Percentiles rank a stretch among this genome's conserved stretches.
These are phyloP conservation scores for Cymbidium sinense DNA, from an alignment of 106 monocot genomes.

Conservation along the genomic window DNA sequence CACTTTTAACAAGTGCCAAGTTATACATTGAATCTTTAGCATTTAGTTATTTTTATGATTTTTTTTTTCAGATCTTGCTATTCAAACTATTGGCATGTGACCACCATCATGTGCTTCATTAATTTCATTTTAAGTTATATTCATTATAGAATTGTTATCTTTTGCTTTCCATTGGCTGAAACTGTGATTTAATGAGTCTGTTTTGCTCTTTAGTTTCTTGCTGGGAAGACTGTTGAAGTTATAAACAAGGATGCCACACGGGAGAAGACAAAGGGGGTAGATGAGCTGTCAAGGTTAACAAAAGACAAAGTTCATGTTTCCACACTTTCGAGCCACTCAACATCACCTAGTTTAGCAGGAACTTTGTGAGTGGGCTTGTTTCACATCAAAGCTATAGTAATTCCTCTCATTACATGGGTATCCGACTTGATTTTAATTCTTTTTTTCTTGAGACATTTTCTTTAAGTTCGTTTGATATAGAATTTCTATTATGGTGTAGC, in stretches of 20 bases:
- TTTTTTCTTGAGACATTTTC: neutral
- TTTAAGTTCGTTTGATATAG: too few species aligned
- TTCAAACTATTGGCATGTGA: neutral
- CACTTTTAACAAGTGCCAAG: too few species aligned
- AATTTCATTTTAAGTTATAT: neutral
- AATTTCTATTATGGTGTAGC: too few species aligned
- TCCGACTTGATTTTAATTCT: neutral
- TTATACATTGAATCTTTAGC: too few species aligned
- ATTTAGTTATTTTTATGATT: too few species aligned
- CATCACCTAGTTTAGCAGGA: slow-evolving; percentile 16
- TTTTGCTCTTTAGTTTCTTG: slow-evolving; percentile 34
- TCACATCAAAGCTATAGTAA: neutral
- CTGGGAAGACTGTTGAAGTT: slow-evolving; percentile 68
- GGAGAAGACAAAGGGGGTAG: slow-evolving; percentile 47
- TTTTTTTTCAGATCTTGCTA: too few species aligned
- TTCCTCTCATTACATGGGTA: neutral
- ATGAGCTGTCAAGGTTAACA: slow-evolving; percentile 12
- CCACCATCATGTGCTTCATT: neutral
- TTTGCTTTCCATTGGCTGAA: too few species aligned
- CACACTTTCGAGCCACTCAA: slow-evolving; percentile 6
- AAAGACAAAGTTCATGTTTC: slow-evolving; percentile 30
- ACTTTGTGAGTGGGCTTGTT: slow-evolving; percentile 28
- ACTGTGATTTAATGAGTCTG: neutral
- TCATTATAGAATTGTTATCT: too few species aligned
- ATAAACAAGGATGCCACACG: slow-evolving; percentile 58